Conservation (phyloP, 495 filamentous ascomycete genomes). For the Sordaria brevicollis region DNA sequence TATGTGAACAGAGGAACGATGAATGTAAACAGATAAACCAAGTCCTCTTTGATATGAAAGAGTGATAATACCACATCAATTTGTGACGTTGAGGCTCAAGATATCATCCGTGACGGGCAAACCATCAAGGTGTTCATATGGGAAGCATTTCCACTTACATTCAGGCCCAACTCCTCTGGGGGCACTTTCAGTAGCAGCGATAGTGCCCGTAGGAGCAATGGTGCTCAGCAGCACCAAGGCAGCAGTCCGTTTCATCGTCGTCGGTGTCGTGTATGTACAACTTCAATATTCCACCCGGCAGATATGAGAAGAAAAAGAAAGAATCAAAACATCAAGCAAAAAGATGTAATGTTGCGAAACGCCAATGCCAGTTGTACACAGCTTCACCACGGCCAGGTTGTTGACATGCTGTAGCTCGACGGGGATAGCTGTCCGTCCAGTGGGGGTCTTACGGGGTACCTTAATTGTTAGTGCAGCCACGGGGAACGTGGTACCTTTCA, state of each 20-base stretch:
- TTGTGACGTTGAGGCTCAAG: not conserved
- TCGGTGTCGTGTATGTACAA: not conserved
- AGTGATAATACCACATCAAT: not conserved
- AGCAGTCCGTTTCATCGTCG: slow-evolving; percentile 19
- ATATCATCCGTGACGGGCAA: not conserved
- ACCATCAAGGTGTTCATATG: not conserved
- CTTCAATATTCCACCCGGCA: not conserved
- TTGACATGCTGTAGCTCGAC: not conserved
- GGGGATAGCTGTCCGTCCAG: not conserved
- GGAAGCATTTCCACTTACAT: slow-evolving; percentile 21
- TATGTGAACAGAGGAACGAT: not conserved
- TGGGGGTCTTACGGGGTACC: not conserved
- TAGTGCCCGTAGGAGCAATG: slow-evolving; percentile 15
- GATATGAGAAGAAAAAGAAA: not conserved
- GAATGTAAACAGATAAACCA: not conserved
- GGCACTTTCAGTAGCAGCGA: slow-evolving; percentile 14
- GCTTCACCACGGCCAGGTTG: not conserved
- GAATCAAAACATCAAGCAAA: not conserved
- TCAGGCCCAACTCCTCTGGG: slow-evolving; percentile 29
- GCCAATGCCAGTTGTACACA: not conserved
- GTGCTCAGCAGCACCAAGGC: slow-evolving; percentile 25
- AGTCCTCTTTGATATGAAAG: not conserved
- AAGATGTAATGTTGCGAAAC: not conserved
- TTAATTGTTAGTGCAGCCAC: not conserved
- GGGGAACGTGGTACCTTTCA: not conserved